A percentile compares a stretch with the other conserved stretches of the same genome.
Conservation (phyloP, 2,329 filamentous ascomycete species). For the Penicillium sp. region DNA sequence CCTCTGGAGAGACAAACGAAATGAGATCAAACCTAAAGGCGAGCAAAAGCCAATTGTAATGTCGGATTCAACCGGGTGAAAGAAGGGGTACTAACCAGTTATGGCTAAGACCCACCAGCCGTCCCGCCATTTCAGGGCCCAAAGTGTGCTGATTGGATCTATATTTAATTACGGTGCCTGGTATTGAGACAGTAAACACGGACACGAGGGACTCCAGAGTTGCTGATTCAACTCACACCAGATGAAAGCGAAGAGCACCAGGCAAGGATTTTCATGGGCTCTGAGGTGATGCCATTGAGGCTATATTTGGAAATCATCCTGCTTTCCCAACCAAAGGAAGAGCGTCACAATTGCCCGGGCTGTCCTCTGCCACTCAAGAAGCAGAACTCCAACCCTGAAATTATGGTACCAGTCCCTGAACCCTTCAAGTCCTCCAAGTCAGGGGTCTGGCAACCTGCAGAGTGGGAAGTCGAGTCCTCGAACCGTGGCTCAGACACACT, state of each 20-base stretch:
- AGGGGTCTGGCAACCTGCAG: neutral
- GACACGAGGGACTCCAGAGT: constrained; percentile 17
- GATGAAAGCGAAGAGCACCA: neutral
- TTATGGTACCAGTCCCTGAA: neutral
- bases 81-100: constrained; percentile 11
- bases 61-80: neutral
- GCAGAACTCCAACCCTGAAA: neutral
- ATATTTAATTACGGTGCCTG: constrained; percentile 28
- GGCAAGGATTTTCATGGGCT: neutral
- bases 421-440: constrained; percentile 18
- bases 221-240: neutral
- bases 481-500: constrained; percentile 9
- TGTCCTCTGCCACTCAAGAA: neutral
- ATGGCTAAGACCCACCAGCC: neutral
- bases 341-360: neutral
- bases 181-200: constrained; percentile 26
- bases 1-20: constrained; percentile 23
- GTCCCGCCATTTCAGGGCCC: constrained; percentile 14
- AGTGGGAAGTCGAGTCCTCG: neutral
- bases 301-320: constrained; percentile 13
- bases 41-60: constrained; percentile 21
- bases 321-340: neutral
- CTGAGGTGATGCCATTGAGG: neutral
- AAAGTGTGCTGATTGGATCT: constrained; percentile 13
- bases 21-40: constrained; percentile 24